Percentiles rank a stretch among this genome's conserved stretches.
Evolutionary conservation across 1,284 basidiomycete genomes (phyloP).

Genomic region (Cryptococcus jaspeensis): DNA sequence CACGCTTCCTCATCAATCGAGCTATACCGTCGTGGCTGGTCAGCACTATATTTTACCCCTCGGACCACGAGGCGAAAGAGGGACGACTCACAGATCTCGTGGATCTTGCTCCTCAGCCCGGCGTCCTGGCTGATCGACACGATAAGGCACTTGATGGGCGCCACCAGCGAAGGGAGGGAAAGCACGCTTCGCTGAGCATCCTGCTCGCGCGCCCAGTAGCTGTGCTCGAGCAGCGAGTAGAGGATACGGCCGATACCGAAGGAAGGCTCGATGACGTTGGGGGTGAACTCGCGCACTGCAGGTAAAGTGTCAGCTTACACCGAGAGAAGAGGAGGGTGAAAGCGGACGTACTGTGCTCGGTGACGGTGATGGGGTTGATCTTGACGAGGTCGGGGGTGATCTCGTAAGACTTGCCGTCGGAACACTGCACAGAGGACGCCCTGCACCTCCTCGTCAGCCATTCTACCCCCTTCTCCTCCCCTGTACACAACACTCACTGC

Average conservation of each 20-base stretch:
- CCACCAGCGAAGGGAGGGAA: conserved; percentile 84
- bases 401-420: conserved; percentile 68
- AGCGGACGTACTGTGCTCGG: conserved; percentile 70
- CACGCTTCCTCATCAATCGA: conserved; percentile 77
- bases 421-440: conserved; percentile 48
- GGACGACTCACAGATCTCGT: conserved; percentile 77
- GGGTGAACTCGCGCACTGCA: conserved; percentile 86
- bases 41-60: conserved; percentile 1
- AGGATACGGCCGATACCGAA: conserved; percentile 97
- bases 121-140: conserved; percentile 90
- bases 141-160: conserved; percentile 94
- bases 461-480: too few relatives aligned
- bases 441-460: conserved; percentile 24
- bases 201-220: conserved; percentile 91
- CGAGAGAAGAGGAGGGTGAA: not conserved
- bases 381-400: conserved; percentile 73
- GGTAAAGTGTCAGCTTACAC: not conserved
- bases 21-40: conserved; percentile 55
- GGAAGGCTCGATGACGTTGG: conserved; percentile 98
- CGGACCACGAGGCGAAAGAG: conserved; percentile 13
- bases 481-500: conserved; percentile 58
- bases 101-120: conserved; percentile 79
- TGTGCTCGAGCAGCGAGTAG: conserved; percentile 91
- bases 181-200: conserved; percentile 85
- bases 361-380: conserved; percentile 82